A percentile compares a stretch with the other conserved stretches of the same genome.
phyloP scores from a whole-genome alignment of 495 filamentous ascomycete species.

The Mycothermus thermophilus region DNA sequence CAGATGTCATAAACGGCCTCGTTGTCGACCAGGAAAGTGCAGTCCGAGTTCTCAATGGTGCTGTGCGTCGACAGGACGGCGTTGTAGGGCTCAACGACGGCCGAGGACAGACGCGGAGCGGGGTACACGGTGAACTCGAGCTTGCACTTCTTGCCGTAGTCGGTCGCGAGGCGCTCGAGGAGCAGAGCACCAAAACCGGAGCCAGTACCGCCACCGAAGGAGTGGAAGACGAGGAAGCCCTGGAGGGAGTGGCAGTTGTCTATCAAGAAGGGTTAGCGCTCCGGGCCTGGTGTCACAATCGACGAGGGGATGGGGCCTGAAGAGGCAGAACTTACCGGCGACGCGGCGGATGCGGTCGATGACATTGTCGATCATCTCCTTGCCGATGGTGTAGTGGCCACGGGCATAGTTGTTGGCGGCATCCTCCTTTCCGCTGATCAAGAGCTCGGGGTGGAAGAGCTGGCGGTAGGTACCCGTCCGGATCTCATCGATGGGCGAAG shows the following conservation, averaged over 20 bases:
- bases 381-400: conserved; percentile 87
- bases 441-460: conserved; percentile 76
- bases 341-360: conserved; percentile 76
- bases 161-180: conserved; percentile 72
- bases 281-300: background rate
- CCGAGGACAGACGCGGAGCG: conserved; percentile 69
- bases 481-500: conserved; percentile 86
- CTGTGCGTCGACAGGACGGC: conserved; percentile 83
- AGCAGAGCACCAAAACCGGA: conserved; percentile 82
- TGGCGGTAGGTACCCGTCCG: conserved; percentile 69
- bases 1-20: conserved; percentile 91
- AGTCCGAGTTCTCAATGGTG: conserved; percentile 88
- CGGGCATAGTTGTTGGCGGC: conserved; percentile 92
- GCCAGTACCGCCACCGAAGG: conserved; percentile 83
- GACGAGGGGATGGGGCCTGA: background rate
- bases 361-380: conserved; percentile 75
- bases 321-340: conserved; percentile 41
- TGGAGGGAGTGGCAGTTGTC: conserved; percentile 87
- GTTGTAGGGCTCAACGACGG: conserved; percentile 90
- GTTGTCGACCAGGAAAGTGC: conserved; percentile 86
- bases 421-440: conserved; percentile 89
- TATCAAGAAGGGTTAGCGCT: conserved; percentile 25
- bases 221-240: conserved; percentile 89
- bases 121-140: conserved; percentile 87
- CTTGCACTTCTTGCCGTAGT: conserved; percentile 92